phyloP scores from a whole-genome alignment of 129 eudicot species.

The Ambrosia artemisiifolia region DNA sequence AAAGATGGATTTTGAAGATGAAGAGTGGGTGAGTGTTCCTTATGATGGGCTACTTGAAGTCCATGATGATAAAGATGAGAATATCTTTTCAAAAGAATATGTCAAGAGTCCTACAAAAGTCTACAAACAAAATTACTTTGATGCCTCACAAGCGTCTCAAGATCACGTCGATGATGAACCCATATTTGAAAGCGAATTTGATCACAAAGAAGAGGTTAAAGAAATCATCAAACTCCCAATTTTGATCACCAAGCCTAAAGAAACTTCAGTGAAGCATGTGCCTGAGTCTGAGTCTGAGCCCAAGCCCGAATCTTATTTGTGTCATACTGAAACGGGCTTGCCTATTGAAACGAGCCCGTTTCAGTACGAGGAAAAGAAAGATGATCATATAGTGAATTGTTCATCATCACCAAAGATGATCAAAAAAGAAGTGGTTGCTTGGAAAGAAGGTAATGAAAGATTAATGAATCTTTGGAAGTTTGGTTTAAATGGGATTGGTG shows the following conservation, averaged over 20 bases:
- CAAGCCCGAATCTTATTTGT: conserved; percentile 22
- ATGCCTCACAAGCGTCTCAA: conserved; percentile 29
- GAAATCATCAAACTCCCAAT: conserved; percentile 31
- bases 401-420: conserved; percentile 33
- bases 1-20: conserved; percentile 74
- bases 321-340: conserved; percentile 34
- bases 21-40: conserved; percentile 73
- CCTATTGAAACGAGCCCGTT: conserved; percentile 21
- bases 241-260: conserved; percentile 14
- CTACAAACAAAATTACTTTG: conserved; percentile 42
- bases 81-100: conserved; percentile 42
- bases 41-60: conserved; percentile 60
- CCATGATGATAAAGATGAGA: conserved; percentile 51
- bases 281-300: not conserved
- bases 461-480: conserved; percentile 45
- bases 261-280: not conserved
- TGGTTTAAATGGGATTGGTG: conserved; percentile 58
- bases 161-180: conserved; percentile 26
- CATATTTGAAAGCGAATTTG: conserved; percentile 26
- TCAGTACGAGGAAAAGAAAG: conserved; percentile 44
- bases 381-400: conserved; percentile 23
- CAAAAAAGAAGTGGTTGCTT: conserved; percentile 29
- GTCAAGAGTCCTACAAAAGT: conserved; percentile 20
- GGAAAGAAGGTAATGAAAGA: conserved; percentile 27
- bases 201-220: conserved; percentile 29